Conservation (phyloP, 345 rosid species). For the Euphorbia lathyris region DNA sequence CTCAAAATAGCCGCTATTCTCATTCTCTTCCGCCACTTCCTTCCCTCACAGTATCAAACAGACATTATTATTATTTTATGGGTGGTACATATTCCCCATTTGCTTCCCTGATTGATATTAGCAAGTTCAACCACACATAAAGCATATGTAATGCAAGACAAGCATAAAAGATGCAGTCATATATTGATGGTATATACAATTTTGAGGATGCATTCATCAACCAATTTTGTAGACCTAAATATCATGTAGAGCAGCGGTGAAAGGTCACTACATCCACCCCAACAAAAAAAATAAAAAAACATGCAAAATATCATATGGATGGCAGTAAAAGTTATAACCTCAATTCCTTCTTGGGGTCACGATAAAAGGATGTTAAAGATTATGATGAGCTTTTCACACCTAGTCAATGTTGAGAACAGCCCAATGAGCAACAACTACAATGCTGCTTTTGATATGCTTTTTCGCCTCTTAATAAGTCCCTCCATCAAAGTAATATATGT, state of each 20-base stretch:
- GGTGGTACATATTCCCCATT: too few relatives aligned
- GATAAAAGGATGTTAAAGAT: background rate
- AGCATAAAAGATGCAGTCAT: background rate
- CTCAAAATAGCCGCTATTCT: too few relatives aligned
- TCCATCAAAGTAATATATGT: slow-evolving; percentile 47
- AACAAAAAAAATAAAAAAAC: background rate
- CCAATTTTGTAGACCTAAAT: background rate
- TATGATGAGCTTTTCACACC: background rate
- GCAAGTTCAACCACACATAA: too few relatives aligned
- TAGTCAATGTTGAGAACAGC: slow-evolving; percentile 21
- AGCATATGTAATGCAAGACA: too few relatives aligned
- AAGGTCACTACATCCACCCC: background rate
- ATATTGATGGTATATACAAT: background rate
- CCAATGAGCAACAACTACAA: slow-evolving; percentile 32
- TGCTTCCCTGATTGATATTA: too few relatives aligned
- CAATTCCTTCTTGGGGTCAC: background rate
- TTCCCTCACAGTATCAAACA: too few relatives aligned
- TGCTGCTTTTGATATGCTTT: slow-evolving; percentile 38
- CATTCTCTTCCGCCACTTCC: too few relatives aligned
- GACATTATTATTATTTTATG: too few relatives aligned
- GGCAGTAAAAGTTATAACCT: background rate
- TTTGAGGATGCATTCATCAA: background rate
- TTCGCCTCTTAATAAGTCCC: slow-evolving; percentile 53
- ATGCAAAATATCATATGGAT: background rate
- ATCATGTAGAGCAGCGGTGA: background rate